Base-by-base conservation (phyloP, 139 green algal species). In the Tetradesmus lagerheimii region DNA sequence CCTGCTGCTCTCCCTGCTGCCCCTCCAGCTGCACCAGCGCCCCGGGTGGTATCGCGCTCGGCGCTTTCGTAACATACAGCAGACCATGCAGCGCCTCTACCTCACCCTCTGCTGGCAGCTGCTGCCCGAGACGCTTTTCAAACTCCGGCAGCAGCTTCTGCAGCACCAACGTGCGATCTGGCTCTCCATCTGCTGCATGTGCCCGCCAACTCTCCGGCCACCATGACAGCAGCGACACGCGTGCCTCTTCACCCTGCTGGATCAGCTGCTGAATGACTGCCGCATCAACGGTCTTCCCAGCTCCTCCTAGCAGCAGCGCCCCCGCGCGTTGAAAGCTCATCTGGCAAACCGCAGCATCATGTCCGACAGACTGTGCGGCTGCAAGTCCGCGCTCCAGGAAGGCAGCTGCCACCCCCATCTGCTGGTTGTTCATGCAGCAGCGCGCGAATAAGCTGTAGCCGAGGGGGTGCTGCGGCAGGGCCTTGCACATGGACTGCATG, bases 21-120 rank as follows among this genome's bases (percentile, higher is more conserved):
- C 67, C 85, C 66, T 89, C 66, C 66, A 89, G 39, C 85, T 89
- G 85, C 35, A 47, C 29, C 41, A 89, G 47, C 18, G 85, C 85
- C 25, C 85, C 85, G 35, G 85, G 85, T 12, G 85, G 85, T 15
- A 89, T 89, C 20, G 67, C 53, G 31, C 15, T 71, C 11, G 85
- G 85, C 50, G 38, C 75, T 67, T 89, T 89, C 27, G 85, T 84
- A 31, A 89, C 85, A 75, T 89, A 89, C 85, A 89, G 23, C 34
- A 89, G 25, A 2, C 85, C 85, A 27, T 50, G 39, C 85, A 89
- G 38, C 39, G 67, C 77, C 9, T 50, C 43, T 2, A 83, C 85
- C 45, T 89, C 31, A 8, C 85, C 85, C 1, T 47, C 34, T 8
- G 31, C 71, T 1, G 71, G 71, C 71, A 83, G 23, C 47, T 43